A percentile compares a stretch with the other conserved stretches of the same genome.
phyloP scores from a whole-genome alignment of 805 yeast genomes.

The Yamadazyma takamatsuzukensis region DNA sequence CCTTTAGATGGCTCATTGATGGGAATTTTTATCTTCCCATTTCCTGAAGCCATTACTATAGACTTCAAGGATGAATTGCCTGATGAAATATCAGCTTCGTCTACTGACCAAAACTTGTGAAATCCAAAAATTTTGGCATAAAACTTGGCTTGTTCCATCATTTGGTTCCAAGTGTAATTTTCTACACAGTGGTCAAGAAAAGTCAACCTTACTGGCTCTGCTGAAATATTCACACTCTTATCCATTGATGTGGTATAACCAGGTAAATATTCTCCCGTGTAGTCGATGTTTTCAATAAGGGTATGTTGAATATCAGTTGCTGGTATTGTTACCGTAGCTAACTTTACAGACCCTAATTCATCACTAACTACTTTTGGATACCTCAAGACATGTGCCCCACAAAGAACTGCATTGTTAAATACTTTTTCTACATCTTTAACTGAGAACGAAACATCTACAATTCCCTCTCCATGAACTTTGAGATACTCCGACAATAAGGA shows the following conservation, averaged over 20 bases:
- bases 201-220: slow-evolving; percentile 28
- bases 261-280: slow-evolving; percentile 50
- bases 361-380: slow-evolving; percentile 35
- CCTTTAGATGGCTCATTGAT: slow-evolving; percentile 82
- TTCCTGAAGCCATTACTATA: slow-evolving; percentile 69
- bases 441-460: slow-evolving; percentile 70
- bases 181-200: slow-evolving; percentile 79
- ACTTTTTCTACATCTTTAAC: slow-evolving; percentile 49
- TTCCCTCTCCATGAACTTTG: slow-evolving; percentile 68
- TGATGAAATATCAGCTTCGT: slow-evolving; percentile 71
- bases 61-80: slow-evolving; percentile 67
- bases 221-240: slow-evolving; percentile 17
- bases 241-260: slow-evolving; percentile 24
- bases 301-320: slow-evolving; percentile 70
- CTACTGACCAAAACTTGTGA: slow-evolving; percentile 81
- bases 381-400: slow-evolving; percentile 47
- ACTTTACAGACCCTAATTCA: slow-evolving; percentile 45
- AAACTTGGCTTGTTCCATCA: slow-evolving; percentile 54
- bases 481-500: slow-evolving; percentile 18
- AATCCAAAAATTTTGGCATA: slow-evolving; percentile 68
- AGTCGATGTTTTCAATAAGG: slow-evolving; percentile 47
- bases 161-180: slow-evolving; percentile 66
- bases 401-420: slow-evolving; percentile 42
- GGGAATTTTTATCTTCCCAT: slow-evolving; percentile 71
- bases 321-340: slow-evolving; percentile 45